Evolutionary conservation across 2,329 filamentous ascomycete species (phyloP).

Genomic region (Aspergillus sp.): DNA sequence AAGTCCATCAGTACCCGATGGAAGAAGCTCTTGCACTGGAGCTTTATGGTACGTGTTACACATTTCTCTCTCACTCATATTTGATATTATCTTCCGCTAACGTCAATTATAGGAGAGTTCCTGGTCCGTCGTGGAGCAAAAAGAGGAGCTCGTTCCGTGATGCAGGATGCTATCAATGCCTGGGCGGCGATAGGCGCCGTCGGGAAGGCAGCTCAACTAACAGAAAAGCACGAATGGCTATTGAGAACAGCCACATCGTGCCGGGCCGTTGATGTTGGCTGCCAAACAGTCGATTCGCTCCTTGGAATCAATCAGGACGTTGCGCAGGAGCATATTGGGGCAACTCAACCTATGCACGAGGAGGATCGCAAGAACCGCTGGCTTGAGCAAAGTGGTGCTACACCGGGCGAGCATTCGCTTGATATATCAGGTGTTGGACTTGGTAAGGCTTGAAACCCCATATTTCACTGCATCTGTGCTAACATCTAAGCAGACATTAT

Average conservation of each 20-base stretch:
- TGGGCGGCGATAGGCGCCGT: constrained; percentile 59
- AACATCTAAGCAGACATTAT: constrained; percentile 60
- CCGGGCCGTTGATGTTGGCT: constrained; percentile 53
- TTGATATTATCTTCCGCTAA: constrained; percentile 8
- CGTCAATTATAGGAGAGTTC: constrained; percentile 45
- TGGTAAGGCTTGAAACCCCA: constrained; percentile 23
- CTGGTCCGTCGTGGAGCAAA: constrained; percentile 57
- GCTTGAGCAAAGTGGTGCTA: constrained; percentile 43
- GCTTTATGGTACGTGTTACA: constrained; percentile 49
- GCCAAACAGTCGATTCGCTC: constrained; percentile 57
- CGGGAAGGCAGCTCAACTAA: constrained; percentile 59
- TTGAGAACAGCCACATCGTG: constrained; percentile 54
- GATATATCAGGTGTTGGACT: constrained; percentile 44
- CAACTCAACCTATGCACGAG: constrained; percentile 36
- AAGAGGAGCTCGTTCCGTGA: constrained; percentile 57
- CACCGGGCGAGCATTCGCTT: constrained; percentile 38
- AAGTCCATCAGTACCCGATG: constrained; percentile 57
- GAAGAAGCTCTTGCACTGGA: constrained; percentile 62
- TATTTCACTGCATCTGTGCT: constrained; percentile 7
- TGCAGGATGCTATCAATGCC: constrained; percentile 59
- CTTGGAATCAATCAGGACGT: constrained; percentile 38
- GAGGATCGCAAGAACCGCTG: constrained; percentile 43
- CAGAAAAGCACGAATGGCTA: constrained; percentile 61
- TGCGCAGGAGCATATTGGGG: constrained; percentile 30
- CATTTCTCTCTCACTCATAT: background rate